Percentiles rank a stretch among this genome's conserved stretches.
These are phyloP conservation scores for Apodospora peruviana DNA, from an alignment of 495 filamentous ascomycete species.

Conservation along the genomic window DNA sequence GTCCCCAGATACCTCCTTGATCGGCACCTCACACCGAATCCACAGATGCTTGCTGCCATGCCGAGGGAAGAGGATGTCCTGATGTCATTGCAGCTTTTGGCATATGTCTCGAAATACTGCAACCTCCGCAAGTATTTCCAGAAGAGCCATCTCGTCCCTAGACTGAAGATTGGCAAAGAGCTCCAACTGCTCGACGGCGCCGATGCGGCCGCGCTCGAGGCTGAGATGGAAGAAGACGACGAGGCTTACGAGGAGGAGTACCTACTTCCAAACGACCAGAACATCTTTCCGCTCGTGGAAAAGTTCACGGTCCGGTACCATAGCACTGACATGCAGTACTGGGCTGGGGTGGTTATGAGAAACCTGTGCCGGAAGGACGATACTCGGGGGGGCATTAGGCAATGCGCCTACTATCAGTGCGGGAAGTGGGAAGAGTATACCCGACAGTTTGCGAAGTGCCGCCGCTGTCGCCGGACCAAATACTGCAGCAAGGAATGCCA, in stretches of 20 bases:
- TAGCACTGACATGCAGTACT: conserved; percentile 96
- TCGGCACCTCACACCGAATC: conserved; percentile 55
- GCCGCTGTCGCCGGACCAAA: conserved; percentile 92
- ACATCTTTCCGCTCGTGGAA: conserved; percentile 96
- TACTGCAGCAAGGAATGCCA: conserved; percentile 99
- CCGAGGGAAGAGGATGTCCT: conserved; percentile 95
- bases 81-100: conserved; percentile 95
- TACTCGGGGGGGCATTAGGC: conserved; percentile 83
- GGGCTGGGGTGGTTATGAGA: conserved; percentile 97
- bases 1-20: conserved; percentile 73
- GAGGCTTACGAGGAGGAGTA: conserved; percentile 84
- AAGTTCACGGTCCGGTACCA: conserved; percentile 96
- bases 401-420: conserved; percentile 96
- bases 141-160: conserved; percentile 86
- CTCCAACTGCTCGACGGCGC: conserved; percentile 68
- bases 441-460: conserved; percentile 95
- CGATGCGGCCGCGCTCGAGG: conserved; percentile 41
- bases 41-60: conserved; percentile 76
- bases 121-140: conserved; percentile 94
- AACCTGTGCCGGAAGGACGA: conserved; percentile 99
- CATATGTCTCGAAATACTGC: conserved; percentile 98
- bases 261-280: conserved; percentile 85
- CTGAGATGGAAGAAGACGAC: conserved; percentile 38
- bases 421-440: conserved; percentile 97
- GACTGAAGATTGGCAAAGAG: conserved; percentile 82